Percentiles rank a stretch among this genome's conserved stretches.
Evolutionary conservation across 1,139 yeast species (phyloP).

Genomic region (Candida dubliniensis): DNA sequence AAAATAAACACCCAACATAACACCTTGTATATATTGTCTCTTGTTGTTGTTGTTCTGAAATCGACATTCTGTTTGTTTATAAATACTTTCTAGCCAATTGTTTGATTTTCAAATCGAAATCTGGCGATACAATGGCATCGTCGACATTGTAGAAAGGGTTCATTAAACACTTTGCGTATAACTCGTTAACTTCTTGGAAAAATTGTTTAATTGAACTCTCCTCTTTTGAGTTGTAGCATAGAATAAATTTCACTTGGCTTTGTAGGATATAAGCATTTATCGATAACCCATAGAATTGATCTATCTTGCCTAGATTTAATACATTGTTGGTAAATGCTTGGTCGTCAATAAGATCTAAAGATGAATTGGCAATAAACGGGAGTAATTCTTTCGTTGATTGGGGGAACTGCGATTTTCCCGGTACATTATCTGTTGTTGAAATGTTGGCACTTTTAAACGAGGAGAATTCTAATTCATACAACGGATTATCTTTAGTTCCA

Average conservation of each 20-base stretch:
- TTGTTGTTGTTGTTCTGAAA: no score
- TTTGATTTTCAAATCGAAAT: conserved; percentile 75
- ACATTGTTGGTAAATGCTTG: conserved; percentile 74
- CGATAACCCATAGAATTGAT: conserved; percentile 77
- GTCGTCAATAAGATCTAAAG: conserved; percentile 87
- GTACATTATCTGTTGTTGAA: conserved; percentile 31
- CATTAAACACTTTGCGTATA: conserved; percentile 80
- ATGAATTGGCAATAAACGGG: conserved; percentile 85
- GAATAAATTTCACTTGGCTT: conserved; percentile 78
- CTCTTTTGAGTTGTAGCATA: conserved; percentile 59
- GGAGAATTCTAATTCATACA: conserved; percentile 86
- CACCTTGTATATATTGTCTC: neutral
- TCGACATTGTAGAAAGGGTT: conserved; percentile 85
- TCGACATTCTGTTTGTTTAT: conserved; percentile 20
- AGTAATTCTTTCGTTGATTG: conserved; percentile 73
- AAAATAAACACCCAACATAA: neutral
- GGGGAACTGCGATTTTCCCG: conserved; percentile 68
- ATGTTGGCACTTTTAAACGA: conserved; percentile 48
- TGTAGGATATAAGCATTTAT: conserved; percentile 86
- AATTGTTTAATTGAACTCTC: conserved; percentile 83
- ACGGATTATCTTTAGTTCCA: conserved; percentile 83
- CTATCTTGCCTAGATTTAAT: conserved; percentile 73
- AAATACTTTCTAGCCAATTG: conserved; percentile 75
- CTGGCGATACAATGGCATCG: conserved; percentile 70
- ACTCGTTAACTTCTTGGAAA: conserved; percentile 80